Evolutionary conservation across 345 rosid genomes (phyloP).

Genomic region (Arabidopsis arenosa): DNA sequence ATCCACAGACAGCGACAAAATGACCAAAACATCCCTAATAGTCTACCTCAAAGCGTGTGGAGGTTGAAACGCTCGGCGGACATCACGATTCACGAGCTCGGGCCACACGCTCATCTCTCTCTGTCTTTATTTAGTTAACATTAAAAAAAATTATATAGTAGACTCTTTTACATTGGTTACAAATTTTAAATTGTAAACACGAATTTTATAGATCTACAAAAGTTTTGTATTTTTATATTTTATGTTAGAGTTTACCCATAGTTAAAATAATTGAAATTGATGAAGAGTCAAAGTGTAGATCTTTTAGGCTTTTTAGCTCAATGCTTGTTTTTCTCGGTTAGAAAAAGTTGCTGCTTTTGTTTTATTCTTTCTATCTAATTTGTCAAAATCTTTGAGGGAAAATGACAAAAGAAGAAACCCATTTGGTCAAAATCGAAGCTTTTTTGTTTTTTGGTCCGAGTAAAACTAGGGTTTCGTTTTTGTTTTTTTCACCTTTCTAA

Average conservation of each 20-base stretch:
- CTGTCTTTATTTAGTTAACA: not conserved
- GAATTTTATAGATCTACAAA: not conserved
- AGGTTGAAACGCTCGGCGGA: conserved; percentile 43
- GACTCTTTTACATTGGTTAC: not conserved
- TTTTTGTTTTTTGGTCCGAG: conserved; percentile 25
- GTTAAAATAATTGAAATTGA: not conserved
- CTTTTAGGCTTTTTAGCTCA: conserved; percentile 36
- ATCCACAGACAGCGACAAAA: not conserved
- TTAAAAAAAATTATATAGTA: not conserved
- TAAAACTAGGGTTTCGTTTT: conserved; percentile 34
- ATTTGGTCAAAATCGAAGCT: conserved; percentile 48
- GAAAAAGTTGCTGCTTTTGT: conserved; percentile 9
- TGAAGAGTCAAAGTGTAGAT: conserved; percentile 34
- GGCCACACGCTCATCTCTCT: conserved; percentile 33
- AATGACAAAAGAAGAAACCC: conserved; percentile 45
- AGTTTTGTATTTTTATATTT: not conserved
- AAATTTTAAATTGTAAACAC: not conserved
- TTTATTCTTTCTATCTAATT: conserved; percentile 26
- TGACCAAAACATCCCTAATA: not conserved
- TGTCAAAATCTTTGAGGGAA: conserved; percentile 35
- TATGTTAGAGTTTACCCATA: not conserved
- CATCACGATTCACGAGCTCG: conserved; percentile 52
- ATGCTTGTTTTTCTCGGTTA: not conserved
- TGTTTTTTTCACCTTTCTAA: conserved; percentile 12
- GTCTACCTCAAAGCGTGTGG: conserved; percentile 34